Evolutionary conservation across 2,329 filamentous ascomycete species (phyloP).

Genomic region (Cryphonectria parasitica): DNA sequence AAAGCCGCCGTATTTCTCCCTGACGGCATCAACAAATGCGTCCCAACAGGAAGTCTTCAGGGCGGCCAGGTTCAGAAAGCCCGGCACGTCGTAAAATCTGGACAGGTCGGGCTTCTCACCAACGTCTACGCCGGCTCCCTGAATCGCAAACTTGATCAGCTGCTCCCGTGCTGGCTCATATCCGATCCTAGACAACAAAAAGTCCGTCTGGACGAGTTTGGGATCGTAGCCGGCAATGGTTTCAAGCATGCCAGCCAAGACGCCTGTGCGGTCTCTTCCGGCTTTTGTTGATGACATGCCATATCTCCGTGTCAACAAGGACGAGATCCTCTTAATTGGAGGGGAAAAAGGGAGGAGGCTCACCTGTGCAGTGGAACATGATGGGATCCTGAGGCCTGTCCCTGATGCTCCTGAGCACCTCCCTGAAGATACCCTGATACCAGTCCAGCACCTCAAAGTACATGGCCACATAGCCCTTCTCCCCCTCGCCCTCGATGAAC

Average conservation of each 20-base stretch:
- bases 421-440: conserved; percentile 48
- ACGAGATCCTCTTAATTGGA: neutral
- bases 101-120: conserved; percentile 39
- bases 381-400: conserved; percentile 50
- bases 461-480: conserved; percentile 49
- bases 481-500: conserved; percentile 51
- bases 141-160: conserved; percentile 48
- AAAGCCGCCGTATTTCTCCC: conserved; percentile 52
- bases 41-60: conserved; percentile 50
- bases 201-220: conserved; percentile 52
- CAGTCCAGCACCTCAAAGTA: conserved; percentile 51
- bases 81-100: conserved; percentile 43
- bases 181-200: conserved; percentile 58
- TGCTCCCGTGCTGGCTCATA: conserved; percentile 54
- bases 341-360: conserved; percentile 30
- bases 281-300: conserved; percentile 39
- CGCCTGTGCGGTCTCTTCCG: conserved; percentile 58
- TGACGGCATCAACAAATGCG: conserved; percentile 49
- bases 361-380: conserved; percentile 60
- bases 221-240: conserved; percentile 51
- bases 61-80: conserved; percentile 53
- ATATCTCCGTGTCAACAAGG: neutral
- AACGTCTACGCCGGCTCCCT: conserved; percentile 12
- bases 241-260: conserved; percentile 55
- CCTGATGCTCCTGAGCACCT: conserved; percentile 52